These are phyloP conservation scores for Trypanosoma grayi DNA, from an alignment of 208 protist species.

Conservation along the genomic window DNA sequence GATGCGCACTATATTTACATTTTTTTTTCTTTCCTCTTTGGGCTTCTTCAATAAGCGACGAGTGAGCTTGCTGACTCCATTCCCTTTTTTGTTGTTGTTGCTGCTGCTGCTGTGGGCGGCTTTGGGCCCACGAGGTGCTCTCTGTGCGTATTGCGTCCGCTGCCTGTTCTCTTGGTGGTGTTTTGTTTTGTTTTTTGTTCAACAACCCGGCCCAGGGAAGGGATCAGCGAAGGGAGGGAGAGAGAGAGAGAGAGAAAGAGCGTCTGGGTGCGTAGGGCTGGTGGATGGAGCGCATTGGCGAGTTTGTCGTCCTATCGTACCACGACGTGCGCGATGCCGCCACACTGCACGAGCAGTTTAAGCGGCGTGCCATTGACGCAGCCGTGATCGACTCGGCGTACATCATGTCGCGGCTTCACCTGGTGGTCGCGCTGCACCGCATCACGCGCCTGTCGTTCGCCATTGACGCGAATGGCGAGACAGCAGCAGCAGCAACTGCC, in stretches of 20 bases:
- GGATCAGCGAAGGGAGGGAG: not conserved
- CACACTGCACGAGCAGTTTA: conserved; percentile 42
- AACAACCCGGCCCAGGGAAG: not conserved
- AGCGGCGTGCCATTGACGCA: conserved; percentile 41
- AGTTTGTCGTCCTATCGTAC: conserved; percentile 45
- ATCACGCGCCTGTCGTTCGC: conserved; percentile 13
- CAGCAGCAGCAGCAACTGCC: not conserved
- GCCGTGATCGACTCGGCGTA: conserved; percentile 70
- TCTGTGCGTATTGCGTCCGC: no score
- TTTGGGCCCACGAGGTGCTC: no score
- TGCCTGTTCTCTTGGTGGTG: conserved; percentile 22
- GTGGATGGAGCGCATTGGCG: conserved; percentile 28
- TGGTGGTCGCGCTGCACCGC: conserved; percentile 63
- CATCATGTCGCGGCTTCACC: conserved; percentile 64
- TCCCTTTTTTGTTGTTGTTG: conserved; percentile 1
- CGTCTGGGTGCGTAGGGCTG: not conserved
- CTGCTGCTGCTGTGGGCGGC: not conserved
- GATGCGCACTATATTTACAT: conserved; percentile 9
- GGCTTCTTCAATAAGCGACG: not conserved
- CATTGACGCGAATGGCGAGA: not conserved
- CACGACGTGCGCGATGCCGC: conserved; percentile 44
- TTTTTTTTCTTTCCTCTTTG: conserved; percentile 15
- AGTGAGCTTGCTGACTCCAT: not conserved
- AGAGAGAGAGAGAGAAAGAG: not conserved
- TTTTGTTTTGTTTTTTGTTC: conserved; percentile 14